phyloP scores from a whole-genome alignment of 495 filamentous ascomycete species.

The Thermochaetoides thermophila region DNA sequence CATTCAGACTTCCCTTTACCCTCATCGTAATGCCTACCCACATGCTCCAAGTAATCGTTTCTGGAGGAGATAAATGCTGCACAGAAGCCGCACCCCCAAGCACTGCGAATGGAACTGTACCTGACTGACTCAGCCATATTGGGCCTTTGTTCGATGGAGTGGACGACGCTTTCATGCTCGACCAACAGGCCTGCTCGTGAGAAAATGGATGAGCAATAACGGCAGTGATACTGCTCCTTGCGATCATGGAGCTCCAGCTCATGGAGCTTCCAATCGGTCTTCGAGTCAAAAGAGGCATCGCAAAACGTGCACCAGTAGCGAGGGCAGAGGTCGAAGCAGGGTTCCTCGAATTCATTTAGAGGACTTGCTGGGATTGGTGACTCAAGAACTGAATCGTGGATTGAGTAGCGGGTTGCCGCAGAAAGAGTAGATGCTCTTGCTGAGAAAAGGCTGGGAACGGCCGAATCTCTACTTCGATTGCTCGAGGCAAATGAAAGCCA shows the following conservation, averaged over 20 bases:
- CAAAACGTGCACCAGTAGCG: conserved; percentile 17
- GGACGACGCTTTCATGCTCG: conserved; percentile 4
- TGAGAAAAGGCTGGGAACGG: conserved; percentile 14
- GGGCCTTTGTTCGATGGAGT: neutral
- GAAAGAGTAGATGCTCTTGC: conserved; percentile 7
- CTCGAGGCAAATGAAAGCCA: conserved; percentile 9
- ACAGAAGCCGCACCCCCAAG: conserved; percentile 19
- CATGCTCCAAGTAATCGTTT: conserved; percentile 11
- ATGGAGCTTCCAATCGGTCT: conserved; percentile 13
- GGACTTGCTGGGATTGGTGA: conserved; percentile 8
- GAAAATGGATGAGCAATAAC: conserved; percentile 5
- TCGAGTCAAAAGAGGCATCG: conserved; percentile 7
- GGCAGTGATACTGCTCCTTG: conserved; percentile 5
- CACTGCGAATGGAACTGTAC: conserved; percentile 1
- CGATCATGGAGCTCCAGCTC: conserved; percentile 9
- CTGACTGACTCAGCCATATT: neutral
- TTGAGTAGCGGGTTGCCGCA: conserved; percentile 6
- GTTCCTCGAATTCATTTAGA: conserved; percentile 4
- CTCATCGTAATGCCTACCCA: conserved; percentile 14
- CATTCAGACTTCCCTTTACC: conserved; percentile 8
- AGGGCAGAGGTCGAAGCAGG: neutral
- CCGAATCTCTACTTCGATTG: conserved; percentile 7
- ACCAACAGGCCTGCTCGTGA: neutral
- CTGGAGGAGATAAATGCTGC: conserved; percentile 3
- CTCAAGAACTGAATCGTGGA: conserved; percentile 10